Base-by-base conservation (phyloP, 208 protist genomes). In the Crithidia brevicula region DNA sequence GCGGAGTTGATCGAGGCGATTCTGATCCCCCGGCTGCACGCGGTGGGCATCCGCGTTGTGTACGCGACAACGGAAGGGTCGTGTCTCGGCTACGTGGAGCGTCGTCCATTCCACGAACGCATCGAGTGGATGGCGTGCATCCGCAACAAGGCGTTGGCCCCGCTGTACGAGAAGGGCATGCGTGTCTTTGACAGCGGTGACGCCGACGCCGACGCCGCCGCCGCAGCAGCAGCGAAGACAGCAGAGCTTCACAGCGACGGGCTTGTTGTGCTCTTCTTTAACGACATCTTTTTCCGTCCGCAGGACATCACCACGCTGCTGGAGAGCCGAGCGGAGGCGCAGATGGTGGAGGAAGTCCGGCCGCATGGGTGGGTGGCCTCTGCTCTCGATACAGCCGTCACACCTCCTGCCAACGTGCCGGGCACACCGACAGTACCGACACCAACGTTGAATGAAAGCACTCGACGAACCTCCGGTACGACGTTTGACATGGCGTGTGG, bases 101-200 rank as follows among this genome's bases (percentile, higher is more conserved):
- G 81, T 15, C 80, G 83, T 40, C 40, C 20, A 18, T 70, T 83
- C 46, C 74, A 85, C 34, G 74, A 84, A 50, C 83, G 89, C 51
- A 94, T 92, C 52, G 84, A 89, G 70, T 94, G 89, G 86, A 83
- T 94, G 81, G 54, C 83, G 31, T 94, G 89, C 71, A 76, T 94
- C 22, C 89, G 86, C 11, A 92, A 94, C 72, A 89, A 85, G 34
- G 89, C 86, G 4, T 42, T 94, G 20, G 58, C 73, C 30, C 89
- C 89, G 30, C 75, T 94, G 4, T 84, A 92, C 60, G 62, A 78
- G 28, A 27, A 71, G 16, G 89, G 86, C 33, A 84, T 89, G 78
- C 33, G 38, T 18, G 49, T 87, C 6, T 94, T 88, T 65, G 33
- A 16, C 33, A 4, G 1, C 27, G 46, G 4, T 38, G 22, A 4